Evolutionary conservation across 345 rosid species (phyloP).

Genomic region (Heritiera littoralis): DNA sequence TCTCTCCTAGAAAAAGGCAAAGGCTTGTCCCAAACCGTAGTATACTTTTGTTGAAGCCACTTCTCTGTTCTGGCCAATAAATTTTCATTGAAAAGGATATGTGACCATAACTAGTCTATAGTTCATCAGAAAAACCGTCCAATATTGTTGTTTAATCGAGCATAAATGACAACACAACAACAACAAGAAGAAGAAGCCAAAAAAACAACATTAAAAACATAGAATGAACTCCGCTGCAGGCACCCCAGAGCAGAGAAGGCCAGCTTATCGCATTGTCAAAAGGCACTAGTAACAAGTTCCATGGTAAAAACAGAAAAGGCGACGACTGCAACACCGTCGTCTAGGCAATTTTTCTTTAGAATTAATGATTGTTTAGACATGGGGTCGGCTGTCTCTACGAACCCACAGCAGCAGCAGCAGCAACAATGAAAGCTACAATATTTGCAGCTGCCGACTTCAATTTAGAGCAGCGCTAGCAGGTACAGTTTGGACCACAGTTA

Average conservation of each 20-base stretch:
- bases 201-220: neutral
- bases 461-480: slow-evolving; percentile 37
- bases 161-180: neutral
- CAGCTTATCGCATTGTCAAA: slow-evolving; percentile 11
- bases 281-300: slow-evolving; percentile 16
- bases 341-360: slow-evolving; percentile 21
- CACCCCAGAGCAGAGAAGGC: slow-evolving; percentile 18
- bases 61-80: neutral
- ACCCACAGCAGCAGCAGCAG: slow-evolving; percentile 5
- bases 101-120: neutral
- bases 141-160: slow-evolving; percentile 1
- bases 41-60: too few relatives aligned
- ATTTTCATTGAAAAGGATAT: neutral
- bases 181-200: neutral
- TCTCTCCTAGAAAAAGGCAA: neutral
- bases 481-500: slow-evolving; percentile 24
- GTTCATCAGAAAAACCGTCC: slow-evolving; percentile 27
- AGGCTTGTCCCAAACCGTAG: neutral
- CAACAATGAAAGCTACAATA: neutral
- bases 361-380: slow-evolving; percentile 30
- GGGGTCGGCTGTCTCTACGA: slow-evolving; percentile 24
- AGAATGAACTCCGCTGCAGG: slow-evolving; percentile 25
- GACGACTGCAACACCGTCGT: neutral
- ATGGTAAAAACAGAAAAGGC: slow-evolving; percentile 12
- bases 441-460: slow-evolving; percentile 15